Conservation (phyloP, 305 asterid genomes). For the Fraxinus baroniana region DNA sequence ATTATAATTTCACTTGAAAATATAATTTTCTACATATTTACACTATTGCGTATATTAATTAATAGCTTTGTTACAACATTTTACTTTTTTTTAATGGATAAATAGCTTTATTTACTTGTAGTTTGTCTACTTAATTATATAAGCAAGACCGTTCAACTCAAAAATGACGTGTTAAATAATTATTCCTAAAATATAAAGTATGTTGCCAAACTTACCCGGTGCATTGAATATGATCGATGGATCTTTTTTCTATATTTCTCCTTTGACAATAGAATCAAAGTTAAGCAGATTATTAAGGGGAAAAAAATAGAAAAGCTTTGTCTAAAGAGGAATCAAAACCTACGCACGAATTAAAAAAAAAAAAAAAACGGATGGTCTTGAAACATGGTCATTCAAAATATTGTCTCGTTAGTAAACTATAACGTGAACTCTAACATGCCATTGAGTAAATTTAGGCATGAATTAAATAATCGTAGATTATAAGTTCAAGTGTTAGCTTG, state of each 20-base stretch:
- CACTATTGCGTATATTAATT: too few relatives aligned
- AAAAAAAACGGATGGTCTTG: background rate
- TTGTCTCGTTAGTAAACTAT: background rate
- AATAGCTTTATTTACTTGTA: background rate
- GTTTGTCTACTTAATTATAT: background rate
- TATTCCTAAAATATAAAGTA: background rate
- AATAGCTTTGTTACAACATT: too few relatives aligned
- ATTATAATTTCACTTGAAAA: too few relatives aligned
- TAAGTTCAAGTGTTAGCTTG: background rate
- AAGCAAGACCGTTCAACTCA: background rate
- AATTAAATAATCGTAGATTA: too few relatives aligned
- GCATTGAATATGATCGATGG: background rate
- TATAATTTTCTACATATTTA: too few relatives aligned
- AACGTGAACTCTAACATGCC: background rate
- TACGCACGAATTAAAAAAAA: background rate
- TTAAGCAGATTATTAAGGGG: background rate
- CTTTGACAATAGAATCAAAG: constrained; percentile 22
- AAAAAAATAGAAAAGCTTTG: background rate
- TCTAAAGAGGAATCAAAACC: background rate
- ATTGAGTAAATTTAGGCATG: background rate
- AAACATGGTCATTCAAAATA: background rate
- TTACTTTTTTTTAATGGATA: background rate
- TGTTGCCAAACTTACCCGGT: background rate
- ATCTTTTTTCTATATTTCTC: background rate
- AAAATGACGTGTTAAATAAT: background rate